A percentile compares a stretch with the other conserved stretches of the same genome.
These are phyloP conservation scores for Quercus lobata DNA, from an alignment of 331 rosid genomes.

Conservation along the genomic window DNA sequence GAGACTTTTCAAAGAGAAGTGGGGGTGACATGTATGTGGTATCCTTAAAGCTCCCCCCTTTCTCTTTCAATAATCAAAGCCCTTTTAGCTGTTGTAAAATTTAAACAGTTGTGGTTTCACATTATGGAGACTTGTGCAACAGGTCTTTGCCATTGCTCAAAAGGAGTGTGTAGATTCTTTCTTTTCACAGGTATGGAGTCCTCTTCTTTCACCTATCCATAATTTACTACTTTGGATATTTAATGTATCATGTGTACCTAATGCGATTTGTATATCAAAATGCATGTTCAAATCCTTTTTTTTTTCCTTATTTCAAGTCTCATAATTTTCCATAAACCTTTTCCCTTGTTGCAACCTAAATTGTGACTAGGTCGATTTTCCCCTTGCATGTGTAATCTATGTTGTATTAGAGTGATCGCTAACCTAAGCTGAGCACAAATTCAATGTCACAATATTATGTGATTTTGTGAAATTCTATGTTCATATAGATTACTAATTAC, in stretches of 20 bases:
- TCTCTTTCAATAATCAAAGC: neutral
- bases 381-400: neutral
- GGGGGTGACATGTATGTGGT: neutral
- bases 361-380: neutral
- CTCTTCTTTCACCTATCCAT: conserved; percentile 15
- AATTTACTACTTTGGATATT: conserved; percentile 10
- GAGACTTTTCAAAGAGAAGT: neutral
- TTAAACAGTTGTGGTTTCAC: neutral
- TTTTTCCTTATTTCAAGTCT: neutral
- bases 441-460: neutral
- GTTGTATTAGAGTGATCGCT: neutral
- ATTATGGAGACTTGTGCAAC: conserved; percentile 28
- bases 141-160: conserved; percentile 94
- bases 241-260: neutral
- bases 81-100: neutral
- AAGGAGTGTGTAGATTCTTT: conserved; percentile 85
- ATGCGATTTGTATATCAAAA: neutral
- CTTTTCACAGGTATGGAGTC: conserved; percentile 78
- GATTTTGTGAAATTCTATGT: neutral
- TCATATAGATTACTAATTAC: neutral
- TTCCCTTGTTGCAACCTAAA: neutral
- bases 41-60: neutral
- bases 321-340: neutral
- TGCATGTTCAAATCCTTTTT: neutral
- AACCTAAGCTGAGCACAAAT: neutral